These are phyloP conservation scores for Pyrus pyrifolia DNA, from an alignment of 306 rosid species.

Conservation along the genomic window DNA sequence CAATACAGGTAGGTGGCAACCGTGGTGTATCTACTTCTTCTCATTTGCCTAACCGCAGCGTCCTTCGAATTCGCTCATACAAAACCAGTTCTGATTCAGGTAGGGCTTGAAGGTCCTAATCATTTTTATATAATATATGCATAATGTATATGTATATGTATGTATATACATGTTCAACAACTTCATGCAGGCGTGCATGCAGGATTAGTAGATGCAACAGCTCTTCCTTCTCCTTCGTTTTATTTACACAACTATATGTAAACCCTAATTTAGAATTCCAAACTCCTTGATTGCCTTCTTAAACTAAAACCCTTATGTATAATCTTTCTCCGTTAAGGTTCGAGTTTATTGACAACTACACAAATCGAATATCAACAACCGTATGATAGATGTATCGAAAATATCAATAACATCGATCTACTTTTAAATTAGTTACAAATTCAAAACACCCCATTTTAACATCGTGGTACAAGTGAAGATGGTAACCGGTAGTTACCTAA, in stretches of 20 bases:
- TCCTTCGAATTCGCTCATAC: neutral
- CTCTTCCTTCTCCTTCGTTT: neutral
- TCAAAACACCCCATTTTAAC: neutral
- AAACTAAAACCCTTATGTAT: too few relatives aligned
- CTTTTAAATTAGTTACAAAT: too few relatives aligned
- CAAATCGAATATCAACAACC: too few relatives aligned
- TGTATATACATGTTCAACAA: neutral
- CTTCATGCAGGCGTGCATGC: neutral
- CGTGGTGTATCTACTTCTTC: conserved; percentile 1
- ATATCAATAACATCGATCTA: too few relatives aligned
- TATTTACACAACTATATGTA: too few relatives aligned
- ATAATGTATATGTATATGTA: too few relatives aligned
- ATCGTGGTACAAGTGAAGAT: neutral
- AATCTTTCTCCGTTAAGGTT: too few relatives aligned
- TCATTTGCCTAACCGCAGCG: neutral
- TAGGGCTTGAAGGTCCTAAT: neutral
- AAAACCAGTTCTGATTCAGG: conserved; percentile 2
- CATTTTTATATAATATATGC: neutral
- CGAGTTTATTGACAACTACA: too few relatives aligned
- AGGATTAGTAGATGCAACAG: neutral
- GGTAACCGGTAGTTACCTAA: neutral
- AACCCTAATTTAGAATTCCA: neutral
- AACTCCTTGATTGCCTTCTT: neutral
- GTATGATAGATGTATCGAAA: neutral
- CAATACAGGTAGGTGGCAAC: neutral